A percentile compares a stretch with the other conserved stretches of the same genome.
These are phyloP conservation scores for Calamus simplicifolius DNA, from an alignment of 176 grass and related monocot genomes.

Conservation along the genomic window DNA sequence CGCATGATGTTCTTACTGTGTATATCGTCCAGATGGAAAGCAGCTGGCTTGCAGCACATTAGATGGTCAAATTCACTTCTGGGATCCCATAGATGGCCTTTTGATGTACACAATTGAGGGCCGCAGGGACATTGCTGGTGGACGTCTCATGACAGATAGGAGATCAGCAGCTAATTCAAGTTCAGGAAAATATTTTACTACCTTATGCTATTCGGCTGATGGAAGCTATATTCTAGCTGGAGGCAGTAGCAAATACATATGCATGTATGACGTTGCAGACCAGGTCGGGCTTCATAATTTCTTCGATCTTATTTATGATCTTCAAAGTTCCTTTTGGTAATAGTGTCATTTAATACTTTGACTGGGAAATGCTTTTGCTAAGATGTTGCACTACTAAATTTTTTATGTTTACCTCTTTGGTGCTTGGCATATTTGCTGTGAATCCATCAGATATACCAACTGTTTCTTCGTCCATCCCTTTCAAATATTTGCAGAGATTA, in stretches of 20 bases:
- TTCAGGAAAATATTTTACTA: constrained; percentile 83
- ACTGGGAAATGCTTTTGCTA: no score
- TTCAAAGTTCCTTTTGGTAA: no score
- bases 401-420: no score
- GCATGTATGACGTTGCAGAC: constrained; percentile 94
- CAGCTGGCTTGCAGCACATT: constrained; percentile 89
- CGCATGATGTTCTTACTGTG: constrained; percentile 90
- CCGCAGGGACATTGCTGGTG: constrained; percentile 78
- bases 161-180: constrained; percentile 75
- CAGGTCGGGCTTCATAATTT: constrained; percentile 48
- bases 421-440: constrained; percentile 51
- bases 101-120: constrained; percentile 93
- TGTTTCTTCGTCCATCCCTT: constrained; percentile 53
- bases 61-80: constrained; percentile 90
- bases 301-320: not conserved
- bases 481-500: constrained; percentile 79
- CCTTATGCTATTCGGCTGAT: constrained; percentile 90
- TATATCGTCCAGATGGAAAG: constrained; percentile 87
- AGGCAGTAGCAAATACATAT: constrained; percentile 92
- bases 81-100: constrained; percentile 81
- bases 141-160: constrained; percentile 90
- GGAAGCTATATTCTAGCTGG: constrained; percentile 87
- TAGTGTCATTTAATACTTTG: no score
- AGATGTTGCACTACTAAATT: no score
- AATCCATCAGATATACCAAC: constrained; percentile 46